A percentile compares a stretch with the other conserved stretches of the same genome.
phyloP scores from a whole-genome alignment of 768 basidiomycete species.

The Xerocomellus amylosporus region DNA sequence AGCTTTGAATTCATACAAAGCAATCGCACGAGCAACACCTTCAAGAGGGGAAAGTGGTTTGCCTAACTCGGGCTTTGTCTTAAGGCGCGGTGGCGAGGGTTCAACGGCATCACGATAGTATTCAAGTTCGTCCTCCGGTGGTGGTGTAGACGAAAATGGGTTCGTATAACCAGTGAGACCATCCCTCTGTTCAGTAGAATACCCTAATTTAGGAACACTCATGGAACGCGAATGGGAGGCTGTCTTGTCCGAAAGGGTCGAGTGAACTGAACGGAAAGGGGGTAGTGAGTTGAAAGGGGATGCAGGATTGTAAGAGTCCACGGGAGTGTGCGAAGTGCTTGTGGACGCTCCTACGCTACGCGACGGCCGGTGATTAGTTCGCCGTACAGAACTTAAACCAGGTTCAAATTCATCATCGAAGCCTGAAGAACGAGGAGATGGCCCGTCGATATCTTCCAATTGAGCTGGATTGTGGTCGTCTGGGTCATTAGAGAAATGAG shows the following conservation, averaged over 20 bases:
- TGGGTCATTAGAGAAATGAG: constrained; percentile 47
- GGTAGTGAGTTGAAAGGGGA: constrained; percentile 37
- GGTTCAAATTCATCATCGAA: constrained; percentile 49
- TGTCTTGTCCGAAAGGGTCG: constrained; percentile 33
- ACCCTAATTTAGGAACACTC: constrained; percentile 27
- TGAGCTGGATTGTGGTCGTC: constrained; percentile 10
- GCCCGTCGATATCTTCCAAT: constrained; percentile 34
- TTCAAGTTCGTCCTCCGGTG: constrained; percentile 20
- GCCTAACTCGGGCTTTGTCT: constrained; percentile 49
- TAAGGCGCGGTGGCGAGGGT: constrained; percentile 34
- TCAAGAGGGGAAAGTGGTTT: constrained; percentile 51
- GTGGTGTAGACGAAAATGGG: constrained; percentile 29
- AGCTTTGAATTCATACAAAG: constrained; percentile 70
- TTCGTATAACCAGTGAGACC: constrained; percentile 16
- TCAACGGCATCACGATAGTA: constrained; percentile 5
- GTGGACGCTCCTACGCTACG: constrained; percentile 15
- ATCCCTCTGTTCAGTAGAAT: constrained; percentile 10
- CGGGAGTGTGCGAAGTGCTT: constrained; percentile 7
- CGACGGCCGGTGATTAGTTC: constrained; percentile 21
- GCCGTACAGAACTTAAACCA: constrained; percentile 37
- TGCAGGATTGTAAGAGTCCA: constrained; percentile 32
- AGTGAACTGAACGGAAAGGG: constrained; percentile 32
- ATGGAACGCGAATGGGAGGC: constrained; percentile 34
- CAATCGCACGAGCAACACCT: constrained; percentile 70
- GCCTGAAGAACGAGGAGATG: constrained; percentile 10